Evolutionary conservation across 306 rosid genomes (phyloP).

Genomic region (Oemleria cerasiformis): DNA sequence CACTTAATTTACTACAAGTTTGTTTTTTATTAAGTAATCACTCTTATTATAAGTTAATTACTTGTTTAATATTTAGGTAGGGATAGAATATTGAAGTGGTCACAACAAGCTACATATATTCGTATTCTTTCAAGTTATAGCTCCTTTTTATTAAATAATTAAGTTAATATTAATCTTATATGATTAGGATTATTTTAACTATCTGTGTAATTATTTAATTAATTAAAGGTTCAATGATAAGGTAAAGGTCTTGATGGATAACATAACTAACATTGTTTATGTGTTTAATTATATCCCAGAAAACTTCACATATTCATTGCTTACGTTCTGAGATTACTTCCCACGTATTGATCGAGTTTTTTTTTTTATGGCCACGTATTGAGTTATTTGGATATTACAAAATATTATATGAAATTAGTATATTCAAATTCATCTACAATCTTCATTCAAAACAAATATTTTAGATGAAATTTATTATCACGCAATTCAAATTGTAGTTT

Average conservation of each 20-base stretch:
- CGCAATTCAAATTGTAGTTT: too few relatives aligned
- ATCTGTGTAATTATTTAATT: background rate
- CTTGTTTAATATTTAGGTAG: background rate
- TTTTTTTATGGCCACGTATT: too few relatives aligned
- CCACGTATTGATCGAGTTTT: background rate
- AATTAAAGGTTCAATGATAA: background rate
- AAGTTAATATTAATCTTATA: background rate
- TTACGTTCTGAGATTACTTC: background rate
- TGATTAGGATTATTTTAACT: background rate
- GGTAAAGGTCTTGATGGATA: background rate
- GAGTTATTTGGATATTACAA: too few relatives aligned
- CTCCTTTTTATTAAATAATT: background rate
- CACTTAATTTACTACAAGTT: constrained; percentile 14
- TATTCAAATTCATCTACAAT: too few relatives aligned
- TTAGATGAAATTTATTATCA: too few relatives aligned
- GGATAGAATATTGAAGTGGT: constrained; percentile 1
- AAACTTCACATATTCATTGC: background rate
- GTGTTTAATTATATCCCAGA: background rate
- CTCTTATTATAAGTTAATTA: background rate
- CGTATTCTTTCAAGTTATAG: background rate
- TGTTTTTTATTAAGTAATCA: background rate
- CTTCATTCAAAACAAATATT: background rate
- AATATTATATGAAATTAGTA: too few relatives aligned
- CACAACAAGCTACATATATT: background rate
- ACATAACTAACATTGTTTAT: background rate